Evolutionary conservation across 306 rosid genomes (phyloP).

Genomic region (Styphnolobium japonicum): DNA sequence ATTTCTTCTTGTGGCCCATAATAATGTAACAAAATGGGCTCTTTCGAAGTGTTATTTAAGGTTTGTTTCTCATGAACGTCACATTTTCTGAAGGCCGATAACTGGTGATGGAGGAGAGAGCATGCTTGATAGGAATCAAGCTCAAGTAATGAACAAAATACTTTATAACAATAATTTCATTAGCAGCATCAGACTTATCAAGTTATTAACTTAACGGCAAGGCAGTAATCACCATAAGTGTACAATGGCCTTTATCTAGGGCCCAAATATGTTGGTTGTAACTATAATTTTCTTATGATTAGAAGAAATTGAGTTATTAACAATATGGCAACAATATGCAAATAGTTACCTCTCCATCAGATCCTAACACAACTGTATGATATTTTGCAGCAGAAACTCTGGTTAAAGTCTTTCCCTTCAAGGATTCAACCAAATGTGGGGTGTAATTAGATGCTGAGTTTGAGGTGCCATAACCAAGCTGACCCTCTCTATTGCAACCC

Average conservation of each 20-base stretch:
- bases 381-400: slow-evolving; percentile 83
- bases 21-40: too few relatives aligned
- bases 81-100: too few relatives aligned
- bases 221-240: neutral
- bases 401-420: slow-evolving; percentile 78
- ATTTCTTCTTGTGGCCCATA: too few relatives aligned
- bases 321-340: neutral
- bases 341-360: slow-evolving; percentile 69
- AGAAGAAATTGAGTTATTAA: neutral
- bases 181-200: neutral
- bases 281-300: neutral
- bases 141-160: neutral
- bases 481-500: slow-evolving; percentile 97
- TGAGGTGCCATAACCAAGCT: slow-evolving; percentile 97
- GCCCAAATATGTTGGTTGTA: neutral
- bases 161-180: neutral
- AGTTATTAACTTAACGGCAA: neutral
- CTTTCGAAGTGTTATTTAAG: too few relatives aligned
- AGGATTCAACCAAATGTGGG: slow-evolving; percentile 85
- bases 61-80: too few relatives aligned
- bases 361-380: slow-evolving; percentile 89
- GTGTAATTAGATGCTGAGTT: slow-evolving; percentile 95
- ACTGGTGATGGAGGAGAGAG: too few relatives aligned
- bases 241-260: neutral
- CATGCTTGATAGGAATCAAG: neutral